Base-by-base conservation (phyloP, 441 rosid genomes). In the Gossypium lobatum region DNA sequence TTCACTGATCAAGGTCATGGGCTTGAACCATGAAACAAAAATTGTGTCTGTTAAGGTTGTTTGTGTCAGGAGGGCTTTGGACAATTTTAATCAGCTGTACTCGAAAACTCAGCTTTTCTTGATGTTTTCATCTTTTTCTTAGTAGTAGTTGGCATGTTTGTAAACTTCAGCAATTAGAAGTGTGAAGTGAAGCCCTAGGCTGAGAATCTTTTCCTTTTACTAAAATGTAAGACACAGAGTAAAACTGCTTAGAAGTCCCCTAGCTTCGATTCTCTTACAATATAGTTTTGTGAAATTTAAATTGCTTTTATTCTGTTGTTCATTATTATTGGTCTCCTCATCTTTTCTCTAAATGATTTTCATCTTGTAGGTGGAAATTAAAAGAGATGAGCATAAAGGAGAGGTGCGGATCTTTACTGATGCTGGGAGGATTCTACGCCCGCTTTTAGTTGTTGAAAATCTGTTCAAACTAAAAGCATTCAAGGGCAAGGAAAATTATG, bases 381-480 rank as follows among this genome's bases (percentile, higher is more conserved):
- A 93, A 80, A 78, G 87, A 77, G 99, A 93, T 68, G 85, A 75
- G 37, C 88, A 80, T 21, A 87, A 85, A 14, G 79, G 80, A 65
- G 98, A 91, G 83, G 92, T 93, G 13, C 85, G 98, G 58, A 86
- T 95, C 64, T 91, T 82, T 84, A 78, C 92, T 57, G 98, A 93
- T 73, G 87, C 92, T 72, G 98, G 98, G 75, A 90, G 99, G 85
- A 85, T 93, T 67, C 84, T 93, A 71, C 96, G 94, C 13, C 99
- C 98, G 66, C 98, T 95, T 66, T 46, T 91, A 72, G 93, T 93
- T 71, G 91, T 91, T 60, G 86, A 88, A 77, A 93, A 91, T 77
- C 80, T 93, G 37, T 64, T 69, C 72, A 89, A 83, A 80, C 60
- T 88, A 48, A 85, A 82, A 72, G 73, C 78, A 21, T 78, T 84